Evolutionary conservation across 441 rosid genomes (phyloP), one percentile per base, ranked within the genome.

Genomic region (Adansonia rubrostipa): DNA sequence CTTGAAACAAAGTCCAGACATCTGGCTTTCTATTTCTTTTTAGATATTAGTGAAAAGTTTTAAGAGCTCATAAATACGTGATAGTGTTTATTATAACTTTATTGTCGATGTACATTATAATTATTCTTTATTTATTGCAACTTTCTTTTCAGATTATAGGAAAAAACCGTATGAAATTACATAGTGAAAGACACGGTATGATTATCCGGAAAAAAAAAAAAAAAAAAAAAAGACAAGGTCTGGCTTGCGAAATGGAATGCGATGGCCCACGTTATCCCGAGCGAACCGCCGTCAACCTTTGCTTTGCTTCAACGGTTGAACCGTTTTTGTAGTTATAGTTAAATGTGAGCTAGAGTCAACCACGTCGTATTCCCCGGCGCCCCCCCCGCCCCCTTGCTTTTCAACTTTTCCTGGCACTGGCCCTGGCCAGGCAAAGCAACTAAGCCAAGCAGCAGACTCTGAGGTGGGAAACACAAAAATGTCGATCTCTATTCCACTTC

Each of bases 231-330:
- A 33, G 36, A 33, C 36, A 33, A 33, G 36, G 45, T 28, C 10
- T 28, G 42, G 40, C 66, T 24, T 28, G n/a, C 3, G n/a, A 9
- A 24, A 24, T 24, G 66, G 40, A 10, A 24, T 5, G 13, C n/a
- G n/a, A 24, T 62, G 67, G 67, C 67, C 67, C 67, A 62, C 44
- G 44, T 62, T 62, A 62, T 62, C 67, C 14, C 6, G 44, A 62
- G 67, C 3, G 67, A 60, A 60, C 14, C 10, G 11, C 17, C 42
- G 44, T 62, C 44, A 33, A 4, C n/a, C 65, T 61, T 61, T 24
- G 66, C 8, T 9, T 33, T 33, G 36, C 36, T 61, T 61, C n/a
- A 24, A 11, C 66, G 13, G 17, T 62, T 62, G 44, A 62, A 62
- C 19, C 44, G 6, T 28, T 17, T 62, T n/a, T 62, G 42, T 24